Evolutionary conservation across 257 asterid genomes (phyloP), one percentile per base, ranked within the genome.

Genomic region (Nemophila menziesii): DNA sequence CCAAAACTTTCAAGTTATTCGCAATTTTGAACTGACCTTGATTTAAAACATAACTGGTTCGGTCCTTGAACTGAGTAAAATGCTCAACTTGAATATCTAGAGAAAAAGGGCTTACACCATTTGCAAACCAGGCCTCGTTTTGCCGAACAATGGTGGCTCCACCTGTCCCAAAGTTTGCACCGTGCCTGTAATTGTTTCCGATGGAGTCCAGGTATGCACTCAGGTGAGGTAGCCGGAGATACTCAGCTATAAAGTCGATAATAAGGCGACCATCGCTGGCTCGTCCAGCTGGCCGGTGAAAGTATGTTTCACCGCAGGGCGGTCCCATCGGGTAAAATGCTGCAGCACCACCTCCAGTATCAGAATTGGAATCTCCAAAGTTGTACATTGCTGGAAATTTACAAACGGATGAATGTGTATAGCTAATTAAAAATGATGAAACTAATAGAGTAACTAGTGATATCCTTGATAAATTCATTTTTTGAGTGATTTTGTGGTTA

Each of bases 291-390:
- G 95, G 82, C 45, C 66, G 23, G 27, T 55, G 75, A 43, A 85
- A 85, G 63, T 37, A 78, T 0, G 89, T 65, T 22, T 71, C 70
- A 0, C 92, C 92, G 15, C 75, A 46, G 48, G 96, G 93, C 24
- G 69, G 60, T 6, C 72, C 71, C 20, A 82, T 80, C 55, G 75
- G 86, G 21, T 82, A 75, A 13, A 78, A 81, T 8, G 75, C 85
- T 0, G 93, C 93, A 0, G 96, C 80, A 14, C 80, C 57, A 5
- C 89, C 92, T 45, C 93, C 96, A 11, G 96, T 85, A 54, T 85
- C 93, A 17, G 96, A 81, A 22, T 85, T 85, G 1, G 93, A 80
- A 74, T 84, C 93, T 6, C 95, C 95, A 24, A 80, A 80, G 72
- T 78, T 85, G 77, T 72, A 81, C 16, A 85, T 71, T 33, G 89